Percentiles rank a stretch among this genome's conserved stretches.
Conservation (phyloP, 1,139 yeast species). For the Wickerhamiella pararugosa region DNA sequence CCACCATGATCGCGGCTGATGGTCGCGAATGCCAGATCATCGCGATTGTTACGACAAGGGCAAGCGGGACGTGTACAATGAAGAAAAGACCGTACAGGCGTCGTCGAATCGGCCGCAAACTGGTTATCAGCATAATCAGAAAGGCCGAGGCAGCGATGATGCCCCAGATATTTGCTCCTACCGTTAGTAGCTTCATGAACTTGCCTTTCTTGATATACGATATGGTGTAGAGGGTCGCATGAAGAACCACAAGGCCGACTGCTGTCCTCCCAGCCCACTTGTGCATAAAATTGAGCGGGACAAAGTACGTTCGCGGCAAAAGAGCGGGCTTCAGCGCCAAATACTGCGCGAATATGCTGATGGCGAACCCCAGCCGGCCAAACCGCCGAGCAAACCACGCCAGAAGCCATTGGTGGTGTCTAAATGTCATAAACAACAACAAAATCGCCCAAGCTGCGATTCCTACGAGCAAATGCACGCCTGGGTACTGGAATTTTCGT, state of each 20-base stretch:
- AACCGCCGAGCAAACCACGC: conserved; percentile 22
- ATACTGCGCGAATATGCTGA: conserved; percentile 50
- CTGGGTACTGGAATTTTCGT: conserved; percentile 2
- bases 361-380: conserved; percentile 49
- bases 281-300: conserved; percentile 45
- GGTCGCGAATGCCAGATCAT: conserved; percentile 73
- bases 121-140: conserved; percentile 35
- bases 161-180: conserved; percentile 45
- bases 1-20: conserved; percentile 37
- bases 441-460: conserved; percentile 1
- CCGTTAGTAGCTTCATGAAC: conserved; percentile 29
- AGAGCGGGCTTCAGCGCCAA: conserved; percentile 50
- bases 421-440: conserved; percentile 1
- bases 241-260: conserved; percentile 37
- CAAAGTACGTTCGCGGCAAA: conserved; percentile 38
- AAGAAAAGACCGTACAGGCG: conserved; percentile 45
- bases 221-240: conserved; percentile 39
- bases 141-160: conserved; percentile 35
- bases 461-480: conserved; percentile 5
- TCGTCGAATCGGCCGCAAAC: conserved; percentile 42
- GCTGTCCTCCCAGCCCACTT: conserved; percentile 69
- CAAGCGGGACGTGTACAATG: conserved; percentile 47
- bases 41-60: conserved; percentile 46
- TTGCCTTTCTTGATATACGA: conserved; percentile 32
- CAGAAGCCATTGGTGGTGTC: conserved; percentile 1